Evolutionary conservation across 2,329 filamentous ascomycete species (phyloP).

Genomic region (Epichloe amarillans): DNA sequence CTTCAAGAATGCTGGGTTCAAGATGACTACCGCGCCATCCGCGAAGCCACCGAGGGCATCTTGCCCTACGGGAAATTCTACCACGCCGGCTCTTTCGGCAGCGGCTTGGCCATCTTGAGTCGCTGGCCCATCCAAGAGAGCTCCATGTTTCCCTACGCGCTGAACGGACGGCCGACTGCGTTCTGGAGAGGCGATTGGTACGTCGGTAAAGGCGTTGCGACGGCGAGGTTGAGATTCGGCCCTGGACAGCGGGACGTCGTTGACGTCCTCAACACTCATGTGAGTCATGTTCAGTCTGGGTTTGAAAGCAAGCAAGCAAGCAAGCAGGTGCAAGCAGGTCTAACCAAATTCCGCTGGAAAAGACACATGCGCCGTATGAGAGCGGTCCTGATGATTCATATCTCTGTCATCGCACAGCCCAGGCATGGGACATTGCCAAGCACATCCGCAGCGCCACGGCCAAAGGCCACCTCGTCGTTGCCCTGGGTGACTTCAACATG

Average conservation of each 20-base stretch:
- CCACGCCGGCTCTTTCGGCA: constrained; percentile 75
- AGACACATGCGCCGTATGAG: constrained; percentile 78
- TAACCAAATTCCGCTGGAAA: not conserved
- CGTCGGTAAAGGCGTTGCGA: constrained; percentile 87
- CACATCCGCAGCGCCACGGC: constrained; percentile 71
- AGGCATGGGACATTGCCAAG: constrained; percentile 91
- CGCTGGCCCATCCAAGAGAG: constrained; percentile 88
- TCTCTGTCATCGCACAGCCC: constrained; percentile 76
- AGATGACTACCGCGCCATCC: constrained; percentile 68
- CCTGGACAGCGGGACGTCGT: constrained; percentile 50
- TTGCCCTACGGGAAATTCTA: constrained; percentile 93
- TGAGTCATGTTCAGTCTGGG: constrained; percentile 21
- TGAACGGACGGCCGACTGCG: constrained; percentile 85
- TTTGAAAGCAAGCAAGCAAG: not conserved
- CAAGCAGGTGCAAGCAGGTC: too few species aligned
- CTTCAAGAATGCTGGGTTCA: constrained; percentile 92
- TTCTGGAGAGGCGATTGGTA: constrained; percentile 95
- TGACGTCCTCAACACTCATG: constrained; percentile 89
- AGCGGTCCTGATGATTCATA: constrained; percentile 69
- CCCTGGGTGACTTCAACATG: constrained; percentile 94
- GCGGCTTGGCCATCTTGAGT: constrained; percentile 77
- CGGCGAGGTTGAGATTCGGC: constrained; percentile 64
- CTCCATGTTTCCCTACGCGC: constrained; percentile 72
- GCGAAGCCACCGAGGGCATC: constrained; percentile 55
- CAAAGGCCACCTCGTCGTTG: constrained; percentile 70